Percentiles rank a stretch among this genome's conserved stretches.
Conservation (phyloP, 108 stramenopile species). For the Skeletonema potamos region DNA sequence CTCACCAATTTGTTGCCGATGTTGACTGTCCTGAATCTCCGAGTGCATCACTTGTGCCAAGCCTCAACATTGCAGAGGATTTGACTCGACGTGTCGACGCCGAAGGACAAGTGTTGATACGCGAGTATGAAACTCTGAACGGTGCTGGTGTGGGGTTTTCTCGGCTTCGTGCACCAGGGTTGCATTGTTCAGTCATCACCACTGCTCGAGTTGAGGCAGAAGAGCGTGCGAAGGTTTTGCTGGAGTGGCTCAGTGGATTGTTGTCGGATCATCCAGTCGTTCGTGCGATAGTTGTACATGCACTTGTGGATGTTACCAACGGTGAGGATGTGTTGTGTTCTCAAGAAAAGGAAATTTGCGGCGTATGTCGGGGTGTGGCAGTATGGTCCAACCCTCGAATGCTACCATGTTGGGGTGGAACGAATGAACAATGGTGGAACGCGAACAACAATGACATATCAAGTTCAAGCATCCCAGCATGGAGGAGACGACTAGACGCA, state of each 20-base stretch:
- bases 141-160: slow-evolving; percentile 70
- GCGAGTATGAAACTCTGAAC: slow-evolving; percentile 53
- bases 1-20: slow-evolving; percentile 9
- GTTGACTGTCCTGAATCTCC: slow-evolving; percentile 16
- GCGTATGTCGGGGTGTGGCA: slow-evolving; percentile 40
- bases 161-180: slow-evolving; percentile 64
- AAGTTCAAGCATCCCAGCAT: slow-evolving; percentile 29
- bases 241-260: slow-evolving; percentile 79
- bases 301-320: slow-evolving; percentile 71
- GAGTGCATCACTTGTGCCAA: slow-evolving; percentile 51
- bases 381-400: slow-evolving; percentile 78
- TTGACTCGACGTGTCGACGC: slow-evolving; percentile 83
- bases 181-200: slow-evolving; percentile 80
- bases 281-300: slow-evolving; percentile 76
- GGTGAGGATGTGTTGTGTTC: slow-evolving; percentile 57
- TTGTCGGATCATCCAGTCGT: slow-evolving; percentile 80
- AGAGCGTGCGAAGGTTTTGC: slow-evolving; percentile 63
- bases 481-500: slow-evolving; percentile 57
- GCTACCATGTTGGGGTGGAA: slow-evolving; percentile 76
- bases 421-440: slow-evolving; percentile 33
- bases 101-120: slow-evolving; percentile 82
- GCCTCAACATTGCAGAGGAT: slow-evolving; percentile 47
- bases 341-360: not conserved
- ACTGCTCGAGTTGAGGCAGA: slow-evolving; percentile 72
- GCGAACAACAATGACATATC: slow-evolving; percentile 11